Evolutionary conservation across 345 rosid species (phyloP), one percentile per base, ranked within the genome.

Genomic region (Salix koriyanagi): DNA sequence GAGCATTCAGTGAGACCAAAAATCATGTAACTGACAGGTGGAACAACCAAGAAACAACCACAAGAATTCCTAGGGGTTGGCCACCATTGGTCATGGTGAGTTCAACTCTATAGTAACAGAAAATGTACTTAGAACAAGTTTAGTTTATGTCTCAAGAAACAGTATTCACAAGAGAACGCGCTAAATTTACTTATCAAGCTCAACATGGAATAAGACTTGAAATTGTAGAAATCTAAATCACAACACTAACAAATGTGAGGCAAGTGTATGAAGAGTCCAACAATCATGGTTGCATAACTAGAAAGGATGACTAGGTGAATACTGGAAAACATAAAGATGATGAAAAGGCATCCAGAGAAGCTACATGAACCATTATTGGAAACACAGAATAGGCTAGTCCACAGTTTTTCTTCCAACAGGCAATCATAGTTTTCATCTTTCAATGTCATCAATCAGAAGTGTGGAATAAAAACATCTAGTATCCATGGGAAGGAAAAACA

Each of bases 91-190:
- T 54, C 36, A 23, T 16, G 18, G 37, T 13, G 37, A 21, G 60
- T 70, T 70, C 73, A 70, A 70, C 73, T n/a, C 62, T 56, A 54
- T 26, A 48, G 36, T 18, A 30, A 72, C 42, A 72, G 42, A 37
- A 16, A 6, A 72, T 32, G n/a, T 25, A 23, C 16, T 37, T 18
- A 5, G 10, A 58, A 30, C 65, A 8, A 71, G 14, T 32, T 58
- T 54, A 14, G 65, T 44, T 36, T n/a, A 37, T 30, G 48, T 32
- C 32, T 23, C 72, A 26, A 69, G 62, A 8, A 56, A 56, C 28
- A 56, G 61, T n/a, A 8, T 21, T n/a, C 26, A 56, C 61, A 21
- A 56, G 61, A 56, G 61, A 21, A 2, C 2, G 0, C 0, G 1
- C 61, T 23, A 69, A 12, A 16, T 69, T 34, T 66, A 66, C 69